A percentile compares a stretch with the other conserved stretches of the same genome.
These are phyloP conservation scores for Picea mariana DNA, from an alignment of 83 land plant species.

Conservation along the genomic window DNA sequence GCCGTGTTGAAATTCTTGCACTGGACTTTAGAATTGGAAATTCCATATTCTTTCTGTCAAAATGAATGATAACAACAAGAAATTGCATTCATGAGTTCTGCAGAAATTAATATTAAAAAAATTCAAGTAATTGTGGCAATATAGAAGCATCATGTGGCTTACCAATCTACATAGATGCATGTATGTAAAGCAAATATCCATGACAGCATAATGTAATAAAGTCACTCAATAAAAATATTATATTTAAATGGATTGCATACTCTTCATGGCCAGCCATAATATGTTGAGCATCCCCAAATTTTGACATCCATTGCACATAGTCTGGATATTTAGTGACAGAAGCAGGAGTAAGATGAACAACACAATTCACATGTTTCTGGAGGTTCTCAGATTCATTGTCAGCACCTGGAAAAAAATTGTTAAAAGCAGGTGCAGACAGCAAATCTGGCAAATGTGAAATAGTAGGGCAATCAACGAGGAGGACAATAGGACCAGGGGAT, in stretches of 20 bases:
- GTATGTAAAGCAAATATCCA: neutral
- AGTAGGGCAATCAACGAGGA: conserved; percentile 95
- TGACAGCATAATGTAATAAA: neutral
- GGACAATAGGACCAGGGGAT: conserved; percentile 84
- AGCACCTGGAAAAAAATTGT: conserved; percentile 37
- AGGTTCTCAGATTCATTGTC: conserved; percentile 18
- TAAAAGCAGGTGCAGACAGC: conserved; percentile 47
- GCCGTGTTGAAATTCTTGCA: conserved; percentile 71
- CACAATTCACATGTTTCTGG: conserved; percentile 65
- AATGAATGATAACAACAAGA: conserved; percentile 6
- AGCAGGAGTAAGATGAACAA: conserved; percentile 85
- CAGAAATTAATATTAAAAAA: neutral
- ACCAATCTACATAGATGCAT: conserved; percentile 2
- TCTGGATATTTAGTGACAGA: conserved; percentile 47
- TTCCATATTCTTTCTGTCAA: conserved; percentile 64
- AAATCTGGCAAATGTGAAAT: conserved; percentile 53
- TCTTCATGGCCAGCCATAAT: conserved; percentile 93
- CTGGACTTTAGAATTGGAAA: conserved; percentile 86
- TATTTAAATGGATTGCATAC: conserved; percentile 33
- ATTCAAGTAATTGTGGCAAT: neutral
- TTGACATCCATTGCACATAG: conserved; percentile 86
- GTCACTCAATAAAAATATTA: neutral
- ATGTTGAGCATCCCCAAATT: conserved; percentile 81
- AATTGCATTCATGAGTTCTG: neutral
- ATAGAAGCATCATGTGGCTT: neutral